Evolutionary conservation across 129 eudicot genomes (phyloP).

Genomic region (Glebionis coronaria): DNA sequence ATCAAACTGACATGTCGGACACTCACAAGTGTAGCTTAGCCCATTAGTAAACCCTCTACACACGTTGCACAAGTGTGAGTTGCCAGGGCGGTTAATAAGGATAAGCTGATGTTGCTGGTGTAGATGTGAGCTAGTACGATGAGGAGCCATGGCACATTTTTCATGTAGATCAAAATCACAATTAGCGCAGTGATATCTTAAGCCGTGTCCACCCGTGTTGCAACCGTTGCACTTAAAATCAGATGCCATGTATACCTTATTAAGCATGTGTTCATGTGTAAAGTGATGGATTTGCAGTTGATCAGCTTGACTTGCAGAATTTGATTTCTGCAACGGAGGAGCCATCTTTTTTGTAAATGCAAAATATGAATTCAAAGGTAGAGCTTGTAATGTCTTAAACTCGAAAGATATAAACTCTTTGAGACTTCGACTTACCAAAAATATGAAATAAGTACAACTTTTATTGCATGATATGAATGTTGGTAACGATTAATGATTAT

Average conservation of each 20-base stretch:
- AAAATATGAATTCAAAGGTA: neutral
- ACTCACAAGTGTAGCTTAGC: constrained; percentile 24
- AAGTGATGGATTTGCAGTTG: constrained; percentile 32
- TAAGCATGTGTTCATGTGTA: constrained; percentile 19
- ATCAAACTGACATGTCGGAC: constrained; percentile 24
- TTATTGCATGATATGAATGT: neutral
- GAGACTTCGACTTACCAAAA: neutral
- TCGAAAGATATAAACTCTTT: neutral
- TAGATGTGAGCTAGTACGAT: constrained; percentile 17
- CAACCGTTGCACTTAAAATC: constrained; percentile 32
- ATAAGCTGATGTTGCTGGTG: constrained; percentile 28
- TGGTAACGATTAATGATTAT: no score
- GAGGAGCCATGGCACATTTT: constrained; percentile 25
- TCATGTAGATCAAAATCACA: constrained; percentile 32
- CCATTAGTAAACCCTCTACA: constrained; percentile 30
- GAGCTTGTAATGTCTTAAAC: neutral
- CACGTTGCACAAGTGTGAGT: constrained; percentile 22
- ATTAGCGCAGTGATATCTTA: constrained; percentile 24
- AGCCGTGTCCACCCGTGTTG: constrained; percentile 22
- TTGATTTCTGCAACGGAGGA: constrained; percentile 30
- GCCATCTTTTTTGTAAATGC: constrained; percentile 19
- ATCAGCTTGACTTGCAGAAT: neutral
- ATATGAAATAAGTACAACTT: neutral
- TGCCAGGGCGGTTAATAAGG: constrained; percentile 31
- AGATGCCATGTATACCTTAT: constrained; percentile 20